A percentile compares a stretch with the other conserved stretches of the same genome.
These are phyloP conservation scores for Kwoniella bestiolae DNA, from an alignment of 768 basidiomycete species.

Conservation along the genomic window DNA sequence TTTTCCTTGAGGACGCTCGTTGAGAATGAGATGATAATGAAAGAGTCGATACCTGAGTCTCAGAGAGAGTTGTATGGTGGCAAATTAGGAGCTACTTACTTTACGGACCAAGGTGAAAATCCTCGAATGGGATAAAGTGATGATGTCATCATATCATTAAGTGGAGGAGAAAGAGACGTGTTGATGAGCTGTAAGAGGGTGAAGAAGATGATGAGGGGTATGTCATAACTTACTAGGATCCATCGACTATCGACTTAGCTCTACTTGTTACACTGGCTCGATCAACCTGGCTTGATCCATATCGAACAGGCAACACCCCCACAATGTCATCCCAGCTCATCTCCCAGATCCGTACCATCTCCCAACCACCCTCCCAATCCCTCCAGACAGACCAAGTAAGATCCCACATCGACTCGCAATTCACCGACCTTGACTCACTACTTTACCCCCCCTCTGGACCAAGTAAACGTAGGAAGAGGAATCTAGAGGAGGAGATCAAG, in stretches of 20 bases:
- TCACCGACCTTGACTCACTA: slow-evolving; percentile 23
- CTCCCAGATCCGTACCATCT: slow-evolving; percentile 17
- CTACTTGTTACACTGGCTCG: too few species aligned
- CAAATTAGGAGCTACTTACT: too few species aligned
- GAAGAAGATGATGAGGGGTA: not conserved
- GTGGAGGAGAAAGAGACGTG: not conserved
- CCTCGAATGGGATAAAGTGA: slow-evolving; percentile 9
- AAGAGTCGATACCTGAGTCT: slow-evolving; percentile 1
- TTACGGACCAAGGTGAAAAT: slow-evolving; percentile 8
- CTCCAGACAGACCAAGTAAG: slow-evolving; percentile 12
- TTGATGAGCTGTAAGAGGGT: not conserved
- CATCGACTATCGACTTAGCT: too few species aligned
- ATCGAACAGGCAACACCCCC: not conserved
- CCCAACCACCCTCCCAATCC: slow-evolving; percentile 9
- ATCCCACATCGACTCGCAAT: slow-evolving; percentile 23
- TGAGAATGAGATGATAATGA: not conserved
- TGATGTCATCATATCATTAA: slow-evolving; percentile 13
- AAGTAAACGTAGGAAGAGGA: slow-evolving; percentile 24
- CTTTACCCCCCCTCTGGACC: slow-evolving; percentile 21
- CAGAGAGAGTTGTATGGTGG: not conserved
- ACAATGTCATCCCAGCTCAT: slow-evolving; percentile 14
- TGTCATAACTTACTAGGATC: too few species aligned
- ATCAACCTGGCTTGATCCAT: not conserved
- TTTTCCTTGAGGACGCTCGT: too few species aligned
- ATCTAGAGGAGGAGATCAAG: slow-evolving; percentile 42